Conservation (phyloP, 176 grass and related monocot genomes). For the Bonia amplexicaulis region DNA sequence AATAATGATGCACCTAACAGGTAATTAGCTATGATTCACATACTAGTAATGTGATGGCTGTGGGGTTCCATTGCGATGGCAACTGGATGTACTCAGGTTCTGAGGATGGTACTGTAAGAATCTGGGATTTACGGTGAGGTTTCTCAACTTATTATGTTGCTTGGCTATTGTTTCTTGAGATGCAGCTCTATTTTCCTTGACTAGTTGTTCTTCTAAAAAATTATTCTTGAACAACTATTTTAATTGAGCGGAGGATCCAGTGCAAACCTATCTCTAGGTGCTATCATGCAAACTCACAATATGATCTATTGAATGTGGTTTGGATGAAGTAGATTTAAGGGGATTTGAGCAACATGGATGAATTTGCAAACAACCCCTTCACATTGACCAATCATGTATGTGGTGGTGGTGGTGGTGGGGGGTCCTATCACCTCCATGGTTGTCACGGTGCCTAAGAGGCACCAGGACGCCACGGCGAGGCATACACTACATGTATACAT, state of each 20-base stretch:
- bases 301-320: background rate
- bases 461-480: too few relatives aligned
- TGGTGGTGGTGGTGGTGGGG: too few relatives aligned
- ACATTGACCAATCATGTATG: background rate
- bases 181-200: background rate
- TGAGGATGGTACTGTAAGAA: slow-evolving; percentile 96
- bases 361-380: background rate
- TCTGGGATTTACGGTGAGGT: slow-evolving; percentile 90
- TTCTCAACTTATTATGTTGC: background rate
- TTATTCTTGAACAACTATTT: background rate
- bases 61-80: slow-evolving; percentile 97
- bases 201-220: background rate
- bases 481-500: too few relatives aligned
- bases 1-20: slow-evolving; percentile 35
- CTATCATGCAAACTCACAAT: background rate
- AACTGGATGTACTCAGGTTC: slow-evolving; percentile 99
- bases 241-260: background rate
- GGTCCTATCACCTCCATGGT: too few relatives aligned
- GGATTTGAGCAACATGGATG: background rate
- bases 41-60: slow-evolving; percentile 97
- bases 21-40: slow-evolving; percentile 95
- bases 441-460: too few relatives aligned
- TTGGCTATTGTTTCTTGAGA: background rate
- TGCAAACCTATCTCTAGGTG: background rate
- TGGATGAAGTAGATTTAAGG: background rate